These are phyloP conservation scores for Salvia splendens DNA, from an alignment of 257 asterid species.

Conservation along the genomic window DNA sequence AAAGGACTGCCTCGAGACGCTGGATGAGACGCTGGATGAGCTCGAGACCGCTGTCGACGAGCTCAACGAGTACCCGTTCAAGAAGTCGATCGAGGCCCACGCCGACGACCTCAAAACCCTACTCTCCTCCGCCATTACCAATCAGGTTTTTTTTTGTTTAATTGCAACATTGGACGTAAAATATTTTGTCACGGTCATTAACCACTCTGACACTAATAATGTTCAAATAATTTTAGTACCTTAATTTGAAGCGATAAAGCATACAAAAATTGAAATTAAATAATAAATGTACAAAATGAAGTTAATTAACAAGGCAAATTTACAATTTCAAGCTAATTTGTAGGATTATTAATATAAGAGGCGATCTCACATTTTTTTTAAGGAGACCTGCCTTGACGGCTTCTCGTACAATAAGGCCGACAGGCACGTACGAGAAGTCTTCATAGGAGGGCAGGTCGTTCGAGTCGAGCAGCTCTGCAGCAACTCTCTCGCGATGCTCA, in stretches of 20 bases:
- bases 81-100: conserved; percentile 54
- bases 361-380: not conserved
- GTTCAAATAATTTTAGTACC: too few species aligned
- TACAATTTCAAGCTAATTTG: too few species aligned
- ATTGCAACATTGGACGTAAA: too few species aligned
- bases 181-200: too few species aligned
- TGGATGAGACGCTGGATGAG: conserved; percentile 70
- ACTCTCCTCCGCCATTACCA: conserved; percentile 74
- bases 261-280: too few species aligned
- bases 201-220: too few species aligned
- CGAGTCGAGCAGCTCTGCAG: conserved; percentile 78
- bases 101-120: conserved; percentile 79
- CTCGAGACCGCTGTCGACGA: conserved; percentile 52
- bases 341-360: too few species aligned
- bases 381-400: conserved; percentile 85
- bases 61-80: conserved; percentile 51
- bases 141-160: conserved; percentile 38
- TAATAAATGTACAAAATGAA: too few species aligned
- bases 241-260: too few species aligned
- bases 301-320: too few species aligned
- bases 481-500: conserved; percentile 74
- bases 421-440: conserved; percentile 43
- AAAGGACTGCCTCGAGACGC: conserved; percentile 61
- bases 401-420: conserved; percentile 64
- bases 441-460: conserved; percentile 48